Evolutionary conservation across 805 yeast genomes (phyloP).

Genomic region (Vanderwaltozyma yarrowii): DNA sequence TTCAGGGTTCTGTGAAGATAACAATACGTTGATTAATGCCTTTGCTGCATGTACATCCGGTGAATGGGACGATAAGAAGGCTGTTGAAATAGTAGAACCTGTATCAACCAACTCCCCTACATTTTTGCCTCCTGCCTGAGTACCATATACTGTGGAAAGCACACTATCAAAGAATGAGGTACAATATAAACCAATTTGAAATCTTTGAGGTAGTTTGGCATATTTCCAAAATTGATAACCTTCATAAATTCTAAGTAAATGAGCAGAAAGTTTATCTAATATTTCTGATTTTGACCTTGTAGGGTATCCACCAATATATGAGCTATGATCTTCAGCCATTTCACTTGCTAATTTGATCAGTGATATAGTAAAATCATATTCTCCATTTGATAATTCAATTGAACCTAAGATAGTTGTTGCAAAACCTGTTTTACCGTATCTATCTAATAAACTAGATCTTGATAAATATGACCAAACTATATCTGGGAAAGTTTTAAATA

Average conservation of each 20-base stretch:
- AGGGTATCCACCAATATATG: constrained; percentile 23
- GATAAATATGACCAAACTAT: constrained; percentile 74
- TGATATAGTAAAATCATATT: constrained; percentile 52
- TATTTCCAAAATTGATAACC: constrained; percentile 65
- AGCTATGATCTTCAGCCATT: constrained; percentile 42
- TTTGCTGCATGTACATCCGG: constrained; percentile 37
- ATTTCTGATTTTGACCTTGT: constrained; percentile 41
- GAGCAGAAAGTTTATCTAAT: constrained; percentile 42
- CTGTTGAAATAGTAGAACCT: constrained; percentile 33
- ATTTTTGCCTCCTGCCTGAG: not conserved
- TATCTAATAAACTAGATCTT: constrained; percentile 54
- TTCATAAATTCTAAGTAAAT: constrained; percentile 62
- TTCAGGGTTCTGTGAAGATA: constrained; percentile 10
- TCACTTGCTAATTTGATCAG: constrained; percentile 45
- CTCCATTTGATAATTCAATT: constrained; percentile 60
- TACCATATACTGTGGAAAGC: constrained; percentile 43
- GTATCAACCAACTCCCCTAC: too few relatives aligned
- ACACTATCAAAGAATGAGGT: constrained; percentile 47
- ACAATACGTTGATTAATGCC: constrained; percentile 13
- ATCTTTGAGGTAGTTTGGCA: constrained; percentile 42
- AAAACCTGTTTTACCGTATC: constrained; percentile 54
- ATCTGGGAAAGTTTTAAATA: constrained; percentile 42
- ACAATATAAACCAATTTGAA: constrained; percentile 48
- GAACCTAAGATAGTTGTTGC: constrained; percentile 55
- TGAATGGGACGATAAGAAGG: constrained; percentile 45